Evolutionary conservation across 768 basidiomycete species (phyloP).

Genomic region (Naganishia vaughanmartiniae): DNA sequence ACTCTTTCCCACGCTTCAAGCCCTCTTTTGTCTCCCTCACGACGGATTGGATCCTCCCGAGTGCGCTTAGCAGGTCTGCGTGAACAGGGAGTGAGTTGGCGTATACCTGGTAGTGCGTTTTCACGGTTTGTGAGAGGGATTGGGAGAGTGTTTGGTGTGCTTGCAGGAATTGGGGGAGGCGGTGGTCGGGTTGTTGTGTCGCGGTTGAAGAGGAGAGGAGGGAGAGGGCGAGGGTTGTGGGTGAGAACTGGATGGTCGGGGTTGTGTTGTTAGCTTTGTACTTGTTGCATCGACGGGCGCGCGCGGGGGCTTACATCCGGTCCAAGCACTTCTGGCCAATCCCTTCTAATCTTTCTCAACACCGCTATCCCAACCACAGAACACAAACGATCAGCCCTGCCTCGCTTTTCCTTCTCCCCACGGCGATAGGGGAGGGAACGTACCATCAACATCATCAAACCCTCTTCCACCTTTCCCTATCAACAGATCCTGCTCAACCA

Average conservation of each 20-base stretch:
- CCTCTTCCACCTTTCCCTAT: constrained; percentile 47
- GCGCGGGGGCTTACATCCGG: constrained; percentile 37
- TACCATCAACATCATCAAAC: constrained; percentile 82
- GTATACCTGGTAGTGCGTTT: constrained; percentile 90
- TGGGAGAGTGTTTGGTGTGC: constrained; percentile 45
- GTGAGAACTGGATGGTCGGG: constrained; percentile 68
- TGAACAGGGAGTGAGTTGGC: constrained; percentile 92
- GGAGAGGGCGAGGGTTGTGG: constrained; percentile 86
- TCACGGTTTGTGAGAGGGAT: constrained; percentile 49
- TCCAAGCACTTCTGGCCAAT: constrained; percentile 74
- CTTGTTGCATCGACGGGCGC: not conserved
- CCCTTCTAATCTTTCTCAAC: constrained; percentile 78
- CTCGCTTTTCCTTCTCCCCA: not conserved
- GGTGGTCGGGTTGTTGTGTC: constrained; percentile 13
- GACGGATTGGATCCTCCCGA: constrained; percentile 71
- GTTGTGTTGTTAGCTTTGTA: constrained; percentile 29
- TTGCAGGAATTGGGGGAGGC: constrained; percentile 42
- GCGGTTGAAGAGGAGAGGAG: constrained; percentile 56
- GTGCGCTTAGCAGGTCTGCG: constrained; percentile 68
- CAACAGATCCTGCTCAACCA: constrained; percentile 34
- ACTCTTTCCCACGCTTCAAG: constrained; percentile 60
- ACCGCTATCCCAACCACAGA: constrained; percentile 59
- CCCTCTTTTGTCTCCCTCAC: constrained; percentile 67
- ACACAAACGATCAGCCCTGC: not conserved
- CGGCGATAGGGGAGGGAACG: constrained; percentile 40